A percentile compares a stretch with the other conserved stretches of the same genome.
These are phyloP conservation scores for Cyclotella cryptica DNA, from an alignment of 108 stramenopile genomes.

Conservation along the genomic window DNA sequence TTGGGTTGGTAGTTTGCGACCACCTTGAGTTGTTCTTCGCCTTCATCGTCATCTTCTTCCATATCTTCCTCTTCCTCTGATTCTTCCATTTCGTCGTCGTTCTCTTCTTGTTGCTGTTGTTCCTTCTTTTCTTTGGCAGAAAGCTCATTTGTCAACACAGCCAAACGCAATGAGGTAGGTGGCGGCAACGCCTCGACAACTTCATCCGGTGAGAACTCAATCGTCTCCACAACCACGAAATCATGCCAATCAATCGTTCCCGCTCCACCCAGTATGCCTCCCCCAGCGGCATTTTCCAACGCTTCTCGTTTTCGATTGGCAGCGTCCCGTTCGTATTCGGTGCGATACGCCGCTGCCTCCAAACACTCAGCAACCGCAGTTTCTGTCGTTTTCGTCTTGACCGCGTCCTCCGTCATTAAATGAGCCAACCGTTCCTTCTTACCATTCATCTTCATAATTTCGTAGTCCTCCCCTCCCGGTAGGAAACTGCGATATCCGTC, in stretches of 20 bases:
- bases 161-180: conserved; percentile 68
- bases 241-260: conserved; percentile 97
- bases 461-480: conserved; percentile 61
- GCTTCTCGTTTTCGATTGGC: conserved; percentile 71
- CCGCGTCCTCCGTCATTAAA: conserved; percentile 20
- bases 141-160: conserved; percentile 36
- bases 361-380: conserved; percentile 43
- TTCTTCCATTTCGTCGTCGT: conserved; percentile 52
- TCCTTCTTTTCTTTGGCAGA: conserved; percentile 9
- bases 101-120: conserved; percentile 29
- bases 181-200: conserved; percentile 79
- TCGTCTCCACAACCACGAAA: conserved; percentile 98
- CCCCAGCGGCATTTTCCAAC: conserved; percentile 64
- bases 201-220: conserved; percentile 94
- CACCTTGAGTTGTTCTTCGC: conserved; percentile 83
- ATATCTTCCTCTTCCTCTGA: conserved; percentile 57
- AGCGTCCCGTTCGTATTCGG: conserved; percentile 86
- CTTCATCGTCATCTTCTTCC: conserved; percentile 86
- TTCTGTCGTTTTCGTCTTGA: conserved; percentile 1
- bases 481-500: conserved; percentile 92
- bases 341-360: conserved; percentile 72
- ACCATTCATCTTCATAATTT: conserved; percentile 27
- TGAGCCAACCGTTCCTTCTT: conserved; percentile 39
- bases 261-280: conserved; percentile 56
- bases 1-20: conserved; percentile 92